Evolutionary conservation across 1,284 basidiomycete genomes (phyloP), one percentile per base, ranked within the genome.

Genomic region (Neolentinus lepideus): DNA sequence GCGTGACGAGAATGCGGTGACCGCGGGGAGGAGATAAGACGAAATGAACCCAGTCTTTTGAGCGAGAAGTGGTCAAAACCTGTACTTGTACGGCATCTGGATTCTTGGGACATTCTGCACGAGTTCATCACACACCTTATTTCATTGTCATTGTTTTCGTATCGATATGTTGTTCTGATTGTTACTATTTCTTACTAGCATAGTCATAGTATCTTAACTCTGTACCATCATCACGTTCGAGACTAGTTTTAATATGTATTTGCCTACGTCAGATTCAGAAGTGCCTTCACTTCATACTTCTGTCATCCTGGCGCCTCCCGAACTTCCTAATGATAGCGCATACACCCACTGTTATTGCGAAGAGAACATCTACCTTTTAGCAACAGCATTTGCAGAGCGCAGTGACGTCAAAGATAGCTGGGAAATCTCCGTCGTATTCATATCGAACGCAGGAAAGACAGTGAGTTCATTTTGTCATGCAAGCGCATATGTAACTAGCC

Each of bases 331-430:
- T 2, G 60, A 63, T 54, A 56, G 59, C 56, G 48, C 63, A n/a
- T 73, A 74, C 63, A 73, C 71, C n/a, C 66, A 69, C 4, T 69
- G 68, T 50, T 79, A 75, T 58, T 89, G 86, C 68, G 87, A 90
- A 71, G 88, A 90, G 67, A 90, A 90, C 65, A 70, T 88, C 27
- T 88, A 85, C 60, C 67, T 82, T 35, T 74, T 90, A 1, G 75
- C 75, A 9, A 66, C 77, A 50, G 63, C 62, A 1, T 80, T 88
- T 59, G 57, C 69, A 9, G 59, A 62, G 25, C 60, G 68, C 54
- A 56, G 64, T 24, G 59, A 61, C 2, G 61, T 72, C 31, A 60
- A 58, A 11, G 59, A 60, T 11, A 57, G 56, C 27, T 85, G 83
- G 81, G 73, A 81, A 45, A 64, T 75, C 51, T 82, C 71, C 64